Evolutionary conservation across 345 rosid genomes (phyloP).

Genomic region (Salix exigua): DNA sequence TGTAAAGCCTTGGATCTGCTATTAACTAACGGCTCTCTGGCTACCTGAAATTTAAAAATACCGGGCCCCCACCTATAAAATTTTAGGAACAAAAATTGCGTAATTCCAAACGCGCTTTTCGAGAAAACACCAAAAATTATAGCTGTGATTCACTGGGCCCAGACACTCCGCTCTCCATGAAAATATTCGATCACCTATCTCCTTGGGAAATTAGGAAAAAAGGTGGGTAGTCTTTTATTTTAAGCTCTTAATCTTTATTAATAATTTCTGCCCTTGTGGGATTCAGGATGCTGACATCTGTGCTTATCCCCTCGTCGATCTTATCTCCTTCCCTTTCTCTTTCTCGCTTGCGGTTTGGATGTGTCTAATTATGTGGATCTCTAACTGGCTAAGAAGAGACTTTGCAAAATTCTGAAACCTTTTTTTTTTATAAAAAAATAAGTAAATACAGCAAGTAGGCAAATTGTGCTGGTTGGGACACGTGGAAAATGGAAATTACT

Average conservation of each 20-base stretch:
- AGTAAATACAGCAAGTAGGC: background rate
- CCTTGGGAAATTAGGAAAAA: background rate
- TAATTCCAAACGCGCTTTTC: slow-evolving; percentile 32
- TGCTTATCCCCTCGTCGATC: slow-evolving; percentile 35
- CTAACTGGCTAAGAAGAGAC: background rate
- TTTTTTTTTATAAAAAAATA: too few relatives aligned
- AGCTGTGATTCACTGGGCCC: slow-evolving; percentile 20
- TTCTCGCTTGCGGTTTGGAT: background rate
- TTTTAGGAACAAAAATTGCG: background rate
- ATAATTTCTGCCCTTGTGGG: background rate
- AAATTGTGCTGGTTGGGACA: background rate
- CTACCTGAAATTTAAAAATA: slow-evolving; percentile 17
- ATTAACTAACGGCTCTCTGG: slow-evolving; percentile 33
- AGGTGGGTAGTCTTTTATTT: background rate
- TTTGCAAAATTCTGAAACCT: too few relatives aligned
- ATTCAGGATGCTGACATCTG: slow-evolving; percentile 33
- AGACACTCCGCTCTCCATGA: slow-evolving; percentile 12
- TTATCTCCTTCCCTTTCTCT: slow-evolving; percentile 26
- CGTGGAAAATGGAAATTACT: too few relatives aligned
- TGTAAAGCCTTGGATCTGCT: slow-evolving; percentile 18
- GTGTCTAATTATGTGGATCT: background rate
- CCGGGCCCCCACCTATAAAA: slow-evolving; percentile 1
- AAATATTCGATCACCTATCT: background rate
- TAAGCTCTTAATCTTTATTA: background rate
- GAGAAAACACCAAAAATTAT: slow-evolving; percentile 11